Percentiles rank a stretch among this genome's conserved stretches.
phyloP scores from a whole-genome alignment of 345 rosid genomes.

The Camelina hispida region DNA sequence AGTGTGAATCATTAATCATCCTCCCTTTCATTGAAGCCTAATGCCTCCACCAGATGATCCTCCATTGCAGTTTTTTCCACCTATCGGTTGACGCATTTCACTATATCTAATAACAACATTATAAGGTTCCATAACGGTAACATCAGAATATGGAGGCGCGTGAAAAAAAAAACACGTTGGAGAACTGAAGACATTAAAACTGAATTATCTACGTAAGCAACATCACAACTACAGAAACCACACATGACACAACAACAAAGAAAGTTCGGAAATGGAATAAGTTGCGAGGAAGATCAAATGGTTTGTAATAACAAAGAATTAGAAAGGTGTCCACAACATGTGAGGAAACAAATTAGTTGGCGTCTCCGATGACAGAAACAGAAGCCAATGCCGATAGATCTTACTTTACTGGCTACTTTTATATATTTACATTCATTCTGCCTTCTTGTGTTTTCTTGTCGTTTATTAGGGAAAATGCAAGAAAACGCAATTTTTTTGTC shows the following conservation, averaged over 20 bases:
- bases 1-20: background rate
- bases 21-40: background rate
- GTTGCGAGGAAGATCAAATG: background rate
- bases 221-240: background rate
- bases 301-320: background rate
- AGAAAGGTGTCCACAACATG: background rate
- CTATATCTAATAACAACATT: background rate
- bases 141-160: background rate
- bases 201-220: background rate
- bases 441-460: constrained; percentile 9
- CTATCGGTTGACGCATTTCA: background rate
- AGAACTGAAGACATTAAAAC: background rate
- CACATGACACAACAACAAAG: background rate
- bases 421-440: constrained; percentile 7
- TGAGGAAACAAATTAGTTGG: background rate
- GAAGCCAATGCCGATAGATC: background rate
- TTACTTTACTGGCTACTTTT: background rate
- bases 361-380: background rate
- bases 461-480: background rate
- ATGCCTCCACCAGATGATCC: background rate
- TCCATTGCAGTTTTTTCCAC: no score
- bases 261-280: background rate
- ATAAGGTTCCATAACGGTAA: background rate
- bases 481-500: background rate
- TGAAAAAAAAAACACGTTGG: background rate